Evolutionary conservation across 2,329 filamentous ascomycete species (phyloP), one percentile per base, ranked within the genome.

Genomic region (Ceratocystis huliohia): DNA sequence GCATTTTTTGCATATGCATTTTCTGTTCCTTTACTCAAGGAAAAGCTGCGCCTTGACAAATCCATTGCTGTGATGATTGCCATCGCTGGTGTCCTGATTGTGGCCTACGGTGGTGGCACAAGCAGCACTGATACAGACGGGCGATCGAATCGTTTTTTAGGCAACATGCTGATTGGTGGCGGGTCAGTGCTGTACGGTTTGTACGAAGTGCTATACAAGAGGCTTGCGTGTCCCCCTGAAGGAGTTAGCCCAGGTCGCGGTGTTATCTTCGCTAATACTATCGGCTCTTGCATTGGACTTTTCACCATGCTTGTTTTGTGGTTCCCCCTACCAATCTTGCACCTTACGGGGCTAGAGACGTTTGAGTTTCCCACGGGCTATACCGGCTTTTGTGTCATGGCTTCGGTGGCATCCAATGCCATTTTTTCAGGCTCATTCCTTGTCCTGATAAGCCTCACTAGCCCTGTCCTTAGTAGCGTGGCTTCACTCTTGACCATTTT

Each of bases 1-100:
- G 93, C 94, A 67, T 99, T 99, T 77, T 99, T 99, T 75, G 94
- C 94, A 62, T 99, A 99, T 74, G 93, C 90, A 13, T 99, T 99
- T 74, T 95, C 89, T 59, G 91, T 99, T 57, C 91, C 92, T 0
- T 77, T 99, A 20, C 80, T 99, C 1, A 86, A 89, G 67, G 94
- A 99, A 75, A 90, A 88, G 70, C 77, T 96, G 13, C 86, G 90
- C 25, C 77, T 87, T 46, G 90, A 90, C 77, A 99, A 99, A 78
- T 86, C 91, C 33, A 74, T 95, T 63, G 89, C 93, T 3, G 94
- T 99, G 1, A 81, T 84, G 10, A 83, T 99, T 48, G 94, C 94
- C 65, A 95, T 97, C 68, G 77, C 85, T 0, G 94, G 94, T 62
- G 94, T 99, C 20, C 81, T 99, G 45, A 82, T 97, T n/a, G 92